Base-by-base conservation (phyloP, 768 basidiomycete genomes). In the Serendipita sp. region DNA sequence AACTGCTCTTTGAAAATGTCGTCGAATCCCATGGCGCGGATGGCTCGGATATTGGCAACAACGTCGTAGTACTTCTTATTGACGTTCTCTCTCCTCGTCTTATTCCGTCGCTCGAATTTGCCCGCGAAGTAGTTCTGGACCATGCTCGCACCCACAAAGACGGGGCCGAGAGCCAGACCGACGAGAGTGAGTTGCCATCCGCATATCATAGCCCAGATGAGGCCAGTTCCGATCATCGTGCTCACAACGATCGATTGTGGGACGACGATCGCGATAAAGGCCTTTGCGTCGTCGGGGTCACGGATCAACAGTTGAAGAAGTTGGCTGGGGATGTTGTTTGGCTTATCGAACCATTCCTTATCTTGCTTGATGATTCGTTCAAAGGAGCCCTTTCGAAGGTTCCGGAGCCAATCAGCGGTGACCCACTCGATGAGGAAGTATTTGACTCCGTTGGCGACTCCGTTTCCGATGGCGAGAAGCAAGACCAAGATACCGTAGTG, bases 131-230 rank as follows among this genome's bases (percentile, higher is more conserved):
- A 73, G 1, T 86, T 82, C 74, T 94, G 91, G 16, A 85, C 67
- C 3, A 83, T 78, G 81, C 92, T 89, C 9, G 81, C 78, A 9
- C 80, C 72, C 2, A 82, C 84, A 68, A 96, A 95, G 11, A 94
- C 79, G 0, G 93, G 94, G 0, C 82, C 90, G 48, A 97, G 81
- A 1, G 86, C 91, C 30, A 97, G 73, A 0, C 93, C 94, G 2
- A 88, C 89, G 17, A 98, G 79, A 0, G 92, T 95, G 67, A 98
- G 76, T 74, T 96, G 84, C 96, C 95, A 99, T 0, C 91, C 90
- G 31, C 79, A 75, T 1, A 81, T 78, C 71, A 97, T 77, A 0
- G 94, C 94, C 95, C 96, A 99, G 17, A 88, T 70, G 20, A 98
- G 72, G 5, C 93, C 94, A 2, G 95, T 75, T 0, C 79, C 71